phyloP scores from a whole-genome alignment of 1,284 basidiomycete genomes.

The Malassezia equina region DNA sequence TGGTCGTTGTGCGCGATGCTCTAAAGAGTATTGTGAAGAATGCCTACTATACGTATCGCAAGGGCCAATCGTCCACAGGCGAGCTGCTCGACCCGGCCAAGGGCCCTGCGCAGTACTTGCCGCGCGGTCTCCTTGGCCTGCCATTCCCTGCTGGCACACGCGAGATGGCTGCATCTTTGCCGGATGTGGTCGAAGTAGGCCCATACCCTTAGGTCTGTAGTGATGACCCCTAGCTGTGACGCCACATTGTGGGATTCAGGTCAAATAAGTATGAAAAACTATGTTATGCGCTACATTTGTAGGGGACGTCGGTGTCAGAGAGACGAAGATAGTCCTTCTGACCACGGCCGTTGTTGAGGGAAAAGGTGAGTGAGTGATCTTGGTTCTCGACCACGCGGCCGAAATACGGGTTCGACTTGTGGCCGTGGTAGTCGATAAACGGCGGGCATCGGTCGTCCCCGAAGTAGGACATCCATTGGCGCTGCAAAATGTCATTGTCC shows the following conservation, averaged over 20 bases:
- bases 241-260: neutral
- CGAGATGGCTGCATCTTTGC: conserved; percentile 59
- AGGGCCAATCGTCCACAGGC: conserved; percentile 41
- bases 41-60: conserved; percentile 35
- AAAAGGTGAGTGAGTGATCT: too few species aligned
- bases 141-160: conserved; percentile 85
- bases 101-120: conserved; percentile 64
- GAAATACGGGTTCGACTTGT: too few species aligned
- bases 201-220: neutral
- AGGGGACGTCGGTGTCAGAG: too few species aligned
- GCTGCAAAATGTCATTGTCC: too few species aligned
- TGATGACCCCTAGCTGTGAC: neutral
- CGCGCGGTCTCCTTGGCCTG: conserved; percentile 68
- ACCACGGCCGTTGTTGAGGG: too few species aligned
- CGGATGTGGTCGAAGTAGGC: conserved; percentile 32
- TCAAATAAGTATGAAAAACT: neutral
- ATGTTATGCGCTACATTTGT: neutral
- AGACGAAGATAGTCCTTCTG: too few species aligned
- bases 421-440: too few species aligned
- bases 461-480: too few species aligned
- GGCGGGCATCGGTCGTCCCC: too few species aligned
- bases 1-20: conserved; percentile 47
- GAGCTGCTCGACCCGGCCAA: conserved; percentile 63
- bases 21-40: conserved; percentile 37
- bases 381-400: too few species aligned